A percentile compares a stretch with the other conserved stretches of the same genome.
Conservation (phyloP, 768 basidiomycete genomes). For the Termitomyces sp. region DNA sequence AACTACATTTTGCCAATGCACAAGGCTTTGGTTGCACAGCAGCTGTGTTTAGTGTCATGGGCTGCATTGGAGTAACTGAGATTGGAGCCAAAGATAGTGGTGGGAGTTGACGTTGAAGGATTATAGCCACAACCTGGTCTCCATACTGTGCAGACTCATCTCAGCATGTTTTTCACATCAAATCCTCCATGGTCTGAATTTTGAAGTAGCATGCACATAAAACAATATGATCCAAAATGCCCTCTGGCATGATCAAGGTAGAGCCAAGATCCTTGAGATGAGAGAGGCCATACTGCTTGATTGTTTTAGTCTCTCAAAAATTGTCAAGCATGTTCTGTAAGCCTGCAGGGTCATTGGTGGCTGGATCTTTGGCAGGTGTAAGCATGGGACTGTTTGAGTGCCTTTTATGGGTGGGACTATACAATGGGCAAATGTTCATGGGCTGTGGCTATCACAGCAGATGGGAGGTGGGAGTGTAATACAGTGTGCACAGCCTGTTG, state of each 20-base stretch:
- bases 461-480: background rate
- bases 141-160: background rate
- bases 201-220: background rate
- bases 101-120: too few relatives aligned
- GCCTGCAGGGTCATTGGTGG: background rate
- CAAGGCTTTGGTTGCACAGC: background rate
- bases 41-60: background rate
- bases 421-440: background rate
- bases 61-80: background rate
- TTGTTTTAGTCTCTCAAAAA: background rate
- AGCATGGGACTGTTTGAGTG: background rate
- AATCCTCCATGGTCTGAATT: background rate
- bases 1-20: background rate
- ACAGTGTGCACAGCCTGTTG: background rate
- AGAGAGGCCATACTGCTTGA: background rate
- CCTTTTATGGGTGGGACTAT: background rate
- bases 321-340: background rate
- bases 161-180: background rate
- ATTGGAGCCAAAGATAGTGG: background rate
- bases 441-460: constrained; percentile 1
- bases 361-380: background rate
- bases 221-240: background rate
- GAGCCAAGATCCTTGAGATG: background rate
- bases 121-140: background rate
- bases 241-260: background rate